Conservation (phyloP, 2,329 filamentous ascomycete genomes). For the Monosporascus sp. region DNA sequence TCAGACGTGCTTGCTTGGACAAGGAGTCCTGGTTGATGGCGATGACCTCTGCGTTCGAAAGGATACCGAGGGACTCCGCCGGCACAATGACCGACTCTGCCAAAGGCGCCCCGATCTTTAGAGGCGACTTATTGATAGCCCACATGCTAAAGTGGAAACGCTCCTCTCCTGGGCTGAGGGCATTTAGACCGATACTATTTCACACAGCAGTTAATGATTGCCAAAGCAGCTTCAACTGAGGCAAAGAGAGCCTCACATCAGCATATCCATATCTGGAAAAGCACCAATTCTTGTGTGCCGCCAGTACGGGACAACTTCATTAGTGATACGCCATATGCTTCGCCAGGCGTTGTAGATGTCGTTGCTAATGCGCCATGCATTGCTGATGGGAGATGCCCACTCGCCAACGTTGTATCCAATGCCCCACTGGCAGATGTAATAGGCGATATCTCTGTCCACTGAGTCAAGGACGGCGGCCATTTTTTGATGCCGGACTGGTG, state of each 20-base stretch:
- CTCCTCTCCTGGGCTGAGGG: slow-evolving; percentile 40
- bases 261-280: slow-evolving; percentile 49
- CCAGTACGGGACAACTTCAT: slow-evolving; percentile 43
- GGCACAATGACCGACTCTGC: slow-evolving; percentile 33
- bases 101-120: slow-evolving; percentile 38
- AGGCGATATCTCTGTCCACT: slow-evolving; percentile 37
- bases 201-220: background rate
- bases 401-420: slow-evolving; percentile 40
- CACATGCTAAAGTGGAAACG: slow-evolving; percentile 48
- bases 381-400: slow-evolving; percentile 40
- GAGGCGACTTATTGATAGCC: slow-evolving; percentile 46
- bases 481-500: slow-evolving; percentile 35
- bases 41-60: slow-evolving; percentile 49
- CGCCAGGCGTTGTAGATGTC: slow-evolving; percentile 48
- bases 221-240: background rate
- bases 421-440: slow-evolving; percentile 50
- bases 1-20: slow-evolving; percentile 44
- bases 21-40: slow-evolving; percentile 53
- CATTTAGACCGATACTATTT: slow-evolving; percentile 38
- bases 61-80: slow-evolving; percentile 33
- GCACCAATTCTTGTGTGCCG: slow-evolving; percentile 38
- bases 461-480: slow-evolving; percentile 38
- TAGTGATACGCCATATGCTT: slow-evolving; percentile 45
- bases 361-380: slow-evolving; percentile 47
- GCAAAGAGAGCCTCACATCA: slow-evolving; percentile 30